Percentiles rank a stretch among this genome's conserved stretches.
These are phyloP conservation scores for Acanthamoeba lenticulata DNA, from an alignment of 208 protist genomes.

Conservation along the genomic window DNA sequence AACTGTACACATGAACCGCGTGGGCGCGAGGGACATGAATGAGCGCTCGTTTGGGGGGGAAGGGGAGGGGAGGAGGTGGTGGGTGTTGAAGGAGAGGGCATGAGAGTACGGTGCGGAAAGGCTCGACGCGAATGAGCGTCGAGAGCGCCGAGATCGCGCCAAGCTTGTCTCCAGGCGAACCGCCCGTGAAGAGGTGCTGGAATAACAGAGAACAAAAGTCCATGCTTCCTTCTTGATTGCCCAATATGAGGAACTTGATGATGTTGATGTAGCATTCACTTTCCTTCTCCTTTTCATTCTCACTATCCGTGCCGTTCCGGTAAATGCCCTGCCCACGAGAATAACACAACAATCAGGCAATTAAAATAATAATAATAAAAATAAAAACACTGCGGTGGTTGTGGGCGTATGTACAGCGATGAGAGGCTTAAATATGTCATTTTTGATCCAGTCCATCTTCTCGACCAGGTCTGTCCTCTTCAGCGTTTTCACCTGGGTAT, in stretches of 20 bases:
- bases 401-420: background rate
- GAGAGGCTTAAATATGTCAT: background rate
- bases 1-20: background rate
- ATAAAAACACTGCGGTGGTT: no score
- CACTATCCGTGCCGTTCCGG: background rate
- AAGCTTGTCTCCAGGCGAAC: background rate
- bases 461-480: background rate
- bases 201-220: slow-evolving; percentile 29
- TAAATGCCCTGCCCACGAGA: background rate
- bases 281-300: background rate
- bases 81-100: no score
- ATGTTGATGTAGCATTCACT: slow-evolving; percentile 10
- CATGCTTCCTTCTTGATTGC: slow-evolving; percentile 40
- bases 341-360: background rate
- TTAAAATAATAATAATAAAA: background rate
- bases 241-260: background rate
- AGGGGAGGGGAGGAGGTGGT: background rate
- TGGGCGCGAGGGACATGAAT: background rate
- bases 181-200: background rate
- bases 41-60: background rate
- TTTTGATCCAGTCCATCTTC: slow-evolving; percentile 60
- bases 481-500: background rate
- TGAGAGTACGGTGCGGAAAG: slow-evolving; percentile 8
- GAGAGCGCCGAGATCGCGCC: slow-evolving; percentile 24
- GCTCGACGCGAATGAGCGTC: background rate